A percentile compares a stretch with the other conserved stretches of the same genome.
Evolutionary conservation across 2,329 filamentous ascomycete species (phyloP).

Genomic region (Ophiostoma himal-ulmi): DNA sequence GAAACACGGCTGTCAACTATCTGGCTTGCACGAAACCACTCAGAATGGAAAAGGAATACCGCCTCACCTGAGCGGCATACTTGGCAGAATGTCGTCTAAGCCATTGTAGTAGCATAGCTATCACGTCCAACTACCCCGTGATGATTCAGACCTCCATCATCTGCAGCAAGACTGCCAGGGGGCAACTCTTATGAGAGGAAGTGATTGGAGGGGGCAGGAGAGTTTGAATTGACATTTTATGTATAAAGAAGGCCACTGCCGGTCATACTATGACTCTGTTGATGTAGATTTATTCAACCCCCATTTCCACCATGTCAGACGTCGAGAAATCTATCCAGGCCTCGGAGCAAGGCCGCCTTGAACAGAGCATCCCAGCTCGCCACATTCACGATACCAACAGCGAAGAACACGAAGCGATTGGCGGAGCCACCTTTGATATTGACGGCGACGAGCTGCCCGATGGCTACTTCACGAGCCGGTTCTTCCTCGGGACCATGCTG

Average conservation of each 20-base stretch:
- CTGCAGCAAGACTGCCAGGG: not conserved
- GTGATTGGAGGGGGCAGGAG: not conserved
- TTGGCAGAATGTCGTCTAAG: not conserved
- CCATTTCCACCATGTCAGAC: not conserved
- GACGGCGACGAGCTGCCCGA: not conserved
- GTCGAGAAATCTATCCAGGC: not conserved
- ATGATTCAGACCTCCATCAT: not conserved
- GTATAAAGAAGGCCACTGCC: not conserved
- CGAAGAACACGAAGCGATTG: not conserved
- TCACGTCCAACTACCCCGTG: not conserved
- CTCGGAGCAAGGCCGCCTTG: not conserved
- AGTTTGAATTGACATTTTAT: not conserved
- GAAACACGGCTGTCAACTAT: not conserved
- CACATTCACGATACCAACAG: not conserved
- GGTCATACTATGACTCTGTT: not conserved
- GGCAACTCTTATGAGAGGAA: not conserved
- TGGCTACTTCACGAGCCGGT: not conserved
- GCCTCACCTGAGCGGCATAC: not conserved
- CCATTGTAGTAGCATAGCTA: not conserved
- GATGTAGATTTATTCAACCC: not conserved
- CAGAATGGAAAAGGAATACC: not conserved
- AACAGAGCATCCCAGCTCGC: not conserved
- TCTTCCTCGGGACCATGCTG: constrained; percentile 21
- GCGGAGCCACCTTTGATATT: not conserved
- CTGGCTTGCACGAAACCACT: not conserved